phyloP scores from a whole-genome alignment of 1,284 basidiomycete species.

The Naganishia cerealis region DNA sequence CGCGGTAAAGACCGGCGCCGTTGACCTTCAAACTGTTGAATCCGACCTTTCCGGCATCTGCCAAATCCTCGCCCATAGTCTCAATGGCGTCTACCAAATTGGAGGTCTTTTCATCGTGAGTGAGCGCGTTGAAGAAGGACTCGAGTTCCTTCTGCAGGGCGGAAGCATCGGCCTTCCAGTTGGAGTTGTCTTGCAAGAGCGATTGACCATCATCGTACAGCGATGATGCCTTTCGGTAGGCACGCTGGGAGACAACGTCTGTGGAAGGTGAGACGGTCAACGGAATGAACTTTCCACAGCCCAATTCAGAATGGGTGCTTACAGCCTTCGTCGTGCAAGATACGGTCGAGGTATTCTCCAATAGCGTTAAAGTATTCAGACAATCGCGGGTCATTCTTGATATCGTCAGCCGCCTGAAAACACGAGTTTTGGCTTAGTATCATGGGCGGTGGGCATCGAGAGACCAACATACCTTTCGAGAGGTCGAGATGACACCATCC shows the following conservation, averaged over 20 bases:
- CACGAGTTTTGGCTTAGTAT: not conserved
- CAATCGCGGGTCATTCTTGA: constrained; percentile 52
- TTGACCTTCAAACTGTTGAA: constrained; percentile 43
- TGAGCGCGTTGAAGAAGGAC: constrained; percentile 49
- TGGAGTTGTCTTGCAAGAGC: constrained; percentile 47
- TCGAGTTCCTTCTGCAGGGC: constrained; percentile 51
- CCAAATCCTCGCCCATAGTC: constrained; percentile 50
- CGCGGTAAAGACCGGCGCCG: constrained; percentile 53
- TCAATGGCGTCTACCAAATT: constrained; percentile 52
- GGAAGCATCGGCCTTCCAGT: constrained; percentile 50
- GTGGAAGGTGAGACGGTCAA: not conserved
- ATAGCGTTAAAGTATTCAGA: constrained; percentile 50
- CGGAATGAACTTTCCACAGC: not conserved
- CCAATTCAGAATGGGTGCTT: not conserved
- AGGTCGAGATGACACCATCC: constrained; percentile 49
- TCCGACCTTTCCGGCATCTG: constrained; percentile 47
- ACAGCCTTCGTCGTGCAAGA: constrained; percentile 51
- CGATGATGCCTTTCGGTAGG: constrained; percentile 48
- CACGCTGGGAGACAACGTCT: constrained; percentile 50
- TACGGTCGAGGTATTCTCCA: constrained; percentile 47
- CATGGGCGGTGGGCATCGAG: too few species aligned
- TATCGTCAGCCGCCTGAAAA: constrained; percentile 48
- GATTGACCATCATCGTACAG: constrained; percentile 54
- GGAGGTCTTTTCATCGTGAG: constrained; percentile 47
- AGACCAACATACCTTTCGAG: constrained; percentile 44